Base-by-base conservation (phyloP, 352 stramenopile species). In the Phytophthora hybrid region DNA sequence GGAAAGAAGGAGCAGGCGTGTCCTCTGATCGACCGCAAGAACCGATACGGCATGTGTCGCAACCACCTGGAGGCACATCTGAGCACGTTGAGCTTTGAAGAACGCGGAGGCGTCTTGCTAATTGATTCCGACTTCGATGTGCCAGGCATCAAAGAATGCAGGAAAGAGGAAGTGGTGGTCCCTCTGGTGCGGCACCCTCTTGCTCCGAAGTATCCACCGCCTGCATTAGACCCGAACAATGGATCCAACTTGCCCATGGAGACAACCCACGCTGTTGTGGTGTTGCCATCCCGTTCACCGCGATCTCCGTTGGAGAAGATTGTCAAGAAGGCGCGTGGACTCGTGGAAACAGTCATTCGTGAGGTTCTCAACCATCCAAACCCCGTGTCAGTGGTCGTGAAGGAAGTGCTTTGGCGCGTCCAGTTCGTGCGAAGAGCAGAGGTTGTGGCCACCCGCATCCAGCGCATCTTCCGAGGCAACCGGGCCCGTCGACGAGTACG, bases 51-150 rank as follows among this genome's bases (percentile, higher is more conserved):
- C 0, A 78, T 94, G 69, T 94, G 88, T 26, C 82, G 84, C 21
- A 92, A 93, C 63, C 88, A 93, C 55, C 55, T 92, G 13, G 85
- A 92, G 71, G 83, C 85, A 3, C 76, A 91, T 26, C 62, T 93
- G 41, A 92, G 75, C 55, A 80, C 65, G 13, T 61, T 90, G n/a
- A 66, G 59, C 16, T 90, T 82, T 54, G 82, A 93, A 62, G 69
- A 74, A 19, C 81, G 86, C 9, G 78, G 76, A 0, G 66, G 34
- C n/a, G 80, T 84, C 21, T 32, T 80, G 19, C 67, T 91, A 11
- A 79, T 84, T 9, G 82, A 90, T 57, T 83, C 80, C 7, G 86
- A 91, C 32, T 92, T 93, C 39, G 81, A 93, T 46, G 84, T 89
- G 0, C 84, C 84, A 31, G 86, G 81, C 2, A 79, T 92, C 26